phyloP scores from a whole-genome alignment of 225 moss, liverwort and hornwort genomes.

The Takakia lepidozioides region DNA sequence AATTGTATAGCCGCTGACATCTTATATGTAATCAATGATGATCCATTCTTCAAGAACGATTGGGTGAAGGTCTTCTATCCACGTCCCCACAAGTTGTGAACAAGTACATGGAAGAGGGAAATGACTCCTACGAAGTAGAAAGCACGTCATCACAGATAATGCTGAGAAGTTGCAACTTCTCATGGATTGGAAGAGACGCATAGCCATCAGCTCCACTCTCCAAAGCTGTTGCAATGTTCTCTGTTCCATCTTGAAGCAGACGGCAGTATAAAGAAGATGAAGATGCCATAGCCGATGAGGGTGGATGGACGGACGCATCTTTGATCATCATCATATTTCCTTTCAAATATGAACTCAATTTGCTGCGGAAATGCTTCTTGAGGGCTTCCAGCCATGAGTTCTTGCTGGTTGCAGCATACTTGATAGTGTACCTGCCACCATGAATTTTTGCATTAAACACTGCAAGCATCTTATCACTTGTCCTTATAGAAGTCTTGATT shows the following conservation, averaged over 20 bases:
- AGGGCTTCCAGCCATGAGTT: conserved; percentile 59
- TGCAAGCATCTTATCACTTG: too few species aligned
- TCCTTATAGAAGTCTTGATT: too few species aligned
- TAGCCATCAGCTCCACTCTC: conserved; percentile 60
- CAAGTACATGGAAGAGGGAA: background rate
- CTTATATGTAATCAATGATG: too few species aligned
- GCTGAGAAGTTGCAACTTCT: conserved; percentile 60
- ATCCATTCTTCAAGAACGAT: too few species aligned
- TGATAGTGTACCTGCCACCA: conserved; percentile 36
- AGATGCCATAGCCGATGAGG: conserved; percentile 18
- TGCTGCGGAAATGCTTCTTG: conserved; percentile 39
- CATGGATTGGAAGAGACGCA: conserved; percentile 34
- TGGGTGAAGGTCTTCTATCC: too few species aligned
- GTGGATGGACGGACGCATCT: conserved; percentile 11
- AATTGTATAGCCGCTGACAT: background rate
- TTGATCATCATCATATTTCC: conserved; percentile 28
- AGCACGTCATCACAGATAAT: conserved; percentile 59
- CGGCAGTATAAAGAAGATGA: conserved; percentile 19
- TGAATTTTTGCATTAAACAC: too few species aligned
- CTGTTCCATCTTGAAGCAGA: conserved; percentile 22
- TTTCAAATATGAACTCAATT: conserved; percentile 21
- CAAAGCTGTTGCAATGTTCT: conserved; percentile 33
- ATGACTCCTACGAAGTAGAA: conserved; percentile 47
- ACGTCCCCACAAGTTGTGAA: background rate
- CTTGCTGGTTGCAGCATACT: conserved; percentile 42